These are phyloP conservation scores for Saccharomycopsis sp. DNA, from an alignment of 805 yeast genomes.

Conservation along the genomic window DNA sequence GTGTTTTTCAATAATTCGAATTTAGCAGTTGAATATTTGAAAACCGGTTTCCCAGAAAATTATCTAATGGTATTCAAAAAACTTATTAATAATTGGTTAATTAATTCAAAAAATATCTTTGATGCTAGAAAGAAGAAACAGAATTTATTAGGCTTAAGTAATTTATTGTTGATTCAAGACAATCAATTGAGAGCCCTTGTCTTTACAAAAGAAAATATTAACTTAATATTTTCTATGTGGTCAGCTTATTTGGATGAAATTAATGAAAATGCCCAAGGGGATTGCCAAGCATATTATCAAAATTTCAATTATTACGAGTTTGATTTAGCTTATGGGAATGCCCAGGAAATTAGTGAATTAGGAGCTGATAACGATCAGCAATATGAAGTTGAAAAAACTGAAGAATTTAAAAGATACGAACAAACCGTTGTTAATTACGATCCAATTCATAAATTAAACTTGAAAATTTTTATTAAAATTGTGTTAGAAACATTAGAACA, in stretches of 20 bases:
- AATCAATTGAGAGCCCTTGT: slow-evolving; percentile 27
- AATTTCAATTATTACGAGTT: slow-evolving; percentile 33
- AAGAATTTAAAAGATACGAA: slow-evolving; percentile 40
- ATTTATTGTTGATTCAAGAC: slow-evolving; percentile 36
- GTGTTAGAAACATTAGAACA: slow-evolving; percentile 28
- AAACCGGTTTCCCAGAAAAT: not conserved
- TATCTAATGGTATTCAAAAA: slow-evolving; percentile 1
- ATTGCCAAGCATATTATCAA: slow-evolving; percentile 45
- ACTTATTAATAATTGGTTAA: slow-evolving; percentile 13
- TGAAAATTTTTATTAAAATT: slow-evolving; percentile 37
- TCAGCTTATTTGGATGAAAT: slow-evolving; percentile 64
- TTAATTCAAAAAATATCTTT: slow-evolving; percentile 36
- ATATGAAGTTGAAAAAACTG: slow-evolving; percentile 27
- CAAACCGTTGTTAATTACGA: slow-evolving; percentile 34
- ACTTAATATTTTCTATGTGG: slow-evolving; percentile 35
- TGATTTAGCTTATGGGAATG: slow-evolving; percentile 26
- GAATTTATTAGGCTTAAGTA: slow-evolving; percentile 53
- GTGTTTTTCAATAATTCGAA: slow-evolving; percentile 9
- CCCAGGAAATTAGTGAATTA: slow-evolving; percentile 27
- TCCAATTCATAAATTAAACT: slow-evolving; percentile 46
- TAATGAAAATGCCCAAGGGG: slow-evolving; percentile 53
- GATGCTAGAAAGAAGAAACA: slow-evolving; percentile 73
- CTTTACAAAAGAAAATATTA: slow-evolving; percentile 22
- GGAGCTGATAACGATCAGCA: slow-evolving; percentile 20
- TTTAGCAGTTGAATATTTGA: not conserved